Percentiles rank a stretch among this genome's conserved stretches.
These are phyloP conservation scores for Neurospora terricola DNA, from an alignment of 495 filamentous ascomycete genomes.

Conservation along the genomic window DNA sequence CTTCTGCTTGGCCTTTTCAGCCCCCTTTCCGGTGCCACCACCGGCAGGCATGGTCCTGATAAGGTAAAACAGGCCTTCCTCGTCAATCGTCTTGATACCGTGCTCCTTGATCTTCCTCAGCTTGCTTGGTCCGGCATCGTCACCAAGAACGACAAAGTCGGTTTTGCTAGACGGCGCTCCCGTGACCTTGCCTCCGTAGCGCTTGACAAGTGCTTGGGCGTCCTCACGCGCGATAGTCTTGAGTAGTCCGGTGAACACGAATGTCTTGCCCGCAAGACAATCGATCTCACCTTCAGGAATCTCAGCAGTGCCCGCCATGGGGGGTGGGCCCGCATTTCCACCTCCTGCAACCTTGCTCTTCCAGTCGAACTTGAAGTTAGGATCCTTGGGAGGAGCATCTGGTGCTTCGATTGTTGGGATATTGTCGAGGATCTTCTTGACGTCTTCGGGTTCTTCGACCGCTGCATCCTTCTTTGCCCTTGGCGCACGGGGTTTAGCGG, in stretches of 20 bases:
- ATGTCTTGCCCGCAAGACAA: conserved; percentile 83
- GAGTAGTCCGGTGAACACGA: conserved; percentile 93
- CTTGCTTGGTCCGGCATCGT: conserved; percentile 89
- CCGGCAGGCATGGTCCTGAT: conserved; percentile 75
- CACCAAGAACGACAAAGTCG: conserved; percentile 82
- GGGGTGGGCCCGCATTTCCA: conserved; percentile 49
- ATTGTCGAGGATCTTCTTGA: conserved; percentile 78
- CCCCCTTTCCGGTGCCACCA: conserved; percentile 81
- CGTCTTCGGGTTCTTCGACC: conserved; percentile 48
- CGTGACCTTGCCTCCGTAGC: conserved; percentile 86
- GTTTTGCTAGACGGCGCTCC: conserved; percentile 82
- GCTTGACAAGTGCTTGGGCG: conserved; percentile 77
- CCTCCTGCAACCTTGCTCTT: conserved; percentile 38
- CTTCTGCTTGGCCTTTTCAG: conserved; percentile 72
- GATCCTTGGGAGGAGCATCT: conserved; percentile 59
- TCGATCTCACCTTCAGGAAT: conserved; percentile 77
- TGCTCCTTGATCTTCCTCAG: conserved; percentile 71
- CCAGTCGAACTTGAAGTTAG: conserved; percentile 64
- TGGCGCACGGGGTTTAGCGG: conserved; percentile 51
- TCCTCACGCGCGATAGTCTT: conserved; percentile 73
- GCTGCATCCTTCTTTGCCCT: conserved; percentile 51
- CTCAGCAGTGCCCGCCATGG: conserved; percentile 53
- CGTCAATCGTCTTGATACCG: conserved; percentile 82
- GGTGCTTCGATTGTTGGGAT: conserved; percentile 75
- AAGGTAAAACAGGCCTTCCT: conserved; percentile 82